Conservation (phyloP, 148 eudicot species). For the Rhododendron kiyosumense region DNA sequence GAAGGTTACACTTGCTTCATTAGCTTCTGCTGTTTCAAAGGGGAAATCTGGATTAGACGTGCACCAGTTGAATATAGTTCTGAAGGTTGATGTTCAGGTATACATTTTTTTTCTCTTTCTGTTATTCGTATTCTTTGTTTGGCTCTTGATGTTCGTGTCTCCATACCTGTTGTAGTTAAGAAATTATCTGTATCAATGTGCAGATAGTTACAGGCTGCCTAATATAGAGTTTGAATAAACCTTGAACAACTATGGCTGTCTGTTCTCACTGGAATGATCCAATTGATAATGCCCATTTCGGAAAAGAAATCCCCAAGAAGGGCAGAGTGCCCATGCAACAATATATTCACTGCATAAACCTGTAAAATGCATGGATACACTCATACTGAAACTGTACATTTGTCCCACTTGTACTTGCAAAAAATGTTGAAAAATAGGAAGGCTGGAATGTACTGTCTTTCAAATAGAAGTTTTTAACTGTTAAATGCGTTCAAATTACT, state of each 20-base stretch:
- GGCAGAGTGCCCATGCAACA: background rate
- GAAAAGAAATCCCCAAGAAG: background rate
- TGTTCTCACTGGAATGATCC: background rate
- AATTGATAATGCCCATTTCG: background rate
- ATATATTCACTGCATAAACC: slow-evolving; percentile 1
- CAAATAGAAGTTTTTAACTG: background rate
- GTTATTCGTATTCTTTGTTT: background rate
- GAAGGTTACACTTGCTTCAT: slow-evolving; percentile 78
- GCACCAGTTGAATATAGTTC: slow-evolving; percentile 81
- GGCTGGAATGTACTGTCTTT: background rate
- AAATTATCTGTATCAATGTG: background rate
- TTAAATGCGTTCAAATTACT: background rate
- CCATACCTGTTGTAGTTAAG: background rate
- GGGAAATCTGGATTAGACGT: slow-evolving; percentile 74
- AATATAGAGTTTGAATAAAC: background rate
- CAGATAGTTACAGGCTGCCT: background rate
- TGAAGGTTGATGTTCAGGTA: slow-evolving; percentile 96
- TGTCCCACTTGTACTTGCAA: background rate
- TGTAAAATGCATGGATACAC: background rate
- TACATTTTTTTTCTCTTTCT: background rate
- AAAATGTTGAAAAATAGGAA: background rate
- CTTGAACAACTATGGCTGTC: background rate
- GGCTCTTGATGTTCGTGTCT: slow-evolving; percentile 38
- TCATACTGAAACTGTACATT: background rate
- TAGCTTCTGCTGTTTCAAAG: slow-evolving; percentile 80